Conservation (phyloP, 352 stramenopile genomes). For the Phytophthora sp. region DNA sequence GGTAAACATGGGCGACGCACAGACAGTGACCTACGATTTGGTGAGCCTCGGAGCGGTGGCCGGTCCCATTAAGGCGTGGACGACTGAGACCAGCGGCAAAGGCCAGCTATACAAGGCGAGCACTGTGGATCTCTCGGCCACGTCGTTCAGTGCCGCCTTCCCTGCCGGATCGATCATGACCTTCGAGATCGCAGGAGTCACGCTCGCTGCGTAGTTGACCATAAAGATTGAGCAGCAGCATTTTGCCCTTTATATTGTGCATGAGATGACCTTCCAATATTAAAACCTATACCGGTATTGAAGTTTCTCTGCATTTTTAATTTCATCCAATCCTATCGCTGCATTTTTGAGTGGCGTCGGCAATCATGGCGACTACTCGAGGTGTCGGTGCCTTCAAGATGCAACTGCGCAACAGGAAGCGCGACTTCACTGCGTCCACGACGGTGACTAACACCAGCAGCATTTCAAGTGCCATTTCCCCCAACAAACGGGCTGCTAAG, state of each 20-base stretch:
- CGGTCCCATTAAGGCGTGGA: slow-evolving; percentile 42
- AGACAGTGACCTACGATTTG: slow-evolving; percentile 54
- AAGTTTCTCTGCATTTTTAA: too few species aligned
- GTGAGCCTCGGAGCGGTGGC: slow-evolving; percentile 38
- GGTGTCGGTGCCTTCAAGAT: slow-evolving; percentile 32
- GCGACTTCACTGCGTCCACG: slow-evolving; percentile 27
- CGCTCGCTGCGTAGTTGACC: slow-evolving; percentile 13
- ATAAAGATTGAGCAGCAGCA: neutral
- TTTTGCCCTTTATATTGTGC: neutral
- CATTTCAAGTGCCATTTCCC: neutral
- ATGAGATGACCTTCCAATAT: too few species aligned
- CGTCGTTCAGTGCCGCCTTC: slow-evolving; percentile 25
- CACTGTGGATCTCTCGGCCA: slow-evolving; percentile 18
- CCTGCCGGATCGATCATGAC: slow-evolving; percentile 33
- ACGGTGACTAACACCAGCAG: neutral
- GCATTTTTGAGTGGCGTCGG: slow-evolving; percentile 15
- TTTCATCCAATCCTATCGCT: slow-evolving; percentile 20
- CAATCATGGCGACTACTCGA: slow-evolving; percentile 18
- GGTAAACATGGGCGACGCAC: slow-evolving; percentile 44
- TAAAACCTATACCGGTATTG: too few species aligned
- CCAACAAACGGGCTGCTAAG: slow-evolving; percentile 29
- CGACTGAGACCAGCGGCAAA: slow-evolving; percentile 51
- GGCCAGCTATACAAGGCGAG: slow-evolving; percentile 42
- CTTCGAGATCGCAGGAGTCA: slow-evolving; percentile 31
- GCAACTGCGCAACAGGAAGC: slow-evolving; percentile 51